Percentiles rank a stretch among this genome's conserved stretches.
Evolutionary conservation across 768 basidiomycete genomes (phyloP).

Genomic region (Erythrobasidium yunnanense): DNA sequence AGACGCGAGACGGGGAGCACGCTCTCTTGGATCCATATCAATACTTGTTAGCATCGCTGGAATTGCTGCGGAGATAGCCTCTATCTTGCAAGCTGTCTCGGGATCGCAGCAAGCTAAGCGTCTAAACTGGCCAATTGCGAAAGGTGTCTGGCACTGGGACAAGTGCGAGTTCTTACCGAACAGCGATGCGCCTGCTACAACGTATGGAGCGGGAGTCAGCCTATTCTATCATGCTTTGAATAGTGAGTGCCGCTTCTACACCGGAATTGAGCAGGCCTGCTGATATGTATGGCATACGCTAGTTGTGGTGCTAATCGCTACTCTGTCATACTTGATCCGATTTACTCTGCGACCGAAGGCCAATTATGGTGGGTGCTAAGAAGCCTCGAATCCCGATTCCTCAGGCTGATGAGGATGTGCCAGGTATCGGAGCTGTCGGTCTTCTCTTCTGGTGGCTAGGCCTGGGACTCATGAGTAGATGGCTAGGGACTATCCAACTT

Average conservation of each 20-base stretch:
- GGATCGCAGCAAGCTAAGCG: slow-evolving; percentile 6
- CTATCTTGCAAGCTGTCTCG: slow-evolving; percentile 15
- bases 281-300: background rate
- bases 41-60: background rate
- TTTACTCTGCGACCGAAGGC: background rate
- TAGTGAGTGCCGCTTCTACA: background rate
- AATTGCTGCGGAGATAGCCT: slow-evolving; percentile 7
- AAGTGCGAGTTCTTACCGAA: slow-evolving; percentile 19
- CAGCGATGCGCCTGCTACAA: slow-evolving; percentile 11
- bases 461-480: background rate
- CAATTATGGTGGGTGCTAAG: background rate
- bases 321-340: background rate
- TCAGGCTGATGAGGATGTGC: background rate
- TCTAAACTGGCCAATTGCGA: slow-evolving; percentile 12
- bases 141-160: background rate
- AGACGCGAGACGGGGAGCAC: background rate
- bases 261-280: background rate
- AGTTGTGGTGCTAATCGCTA: slow-evolving; percentile 1
- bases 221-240: slow-evolving; percentile 2
- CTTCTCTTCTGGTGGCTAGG: slow-evolving; percentile 5
- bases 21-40: background rate
- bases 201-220: slow-evolving; percentile 1
- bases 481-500: slow-evolving; percentile 3
- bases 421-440: background rate
- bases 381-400: background rate